Percentiles rank a stretch among this genome's conserved stretches.
Evolutionary conservation across 352 stramenopile genomes (phyloP).

Genomic region (Globisporangium nagaii): DNA sequence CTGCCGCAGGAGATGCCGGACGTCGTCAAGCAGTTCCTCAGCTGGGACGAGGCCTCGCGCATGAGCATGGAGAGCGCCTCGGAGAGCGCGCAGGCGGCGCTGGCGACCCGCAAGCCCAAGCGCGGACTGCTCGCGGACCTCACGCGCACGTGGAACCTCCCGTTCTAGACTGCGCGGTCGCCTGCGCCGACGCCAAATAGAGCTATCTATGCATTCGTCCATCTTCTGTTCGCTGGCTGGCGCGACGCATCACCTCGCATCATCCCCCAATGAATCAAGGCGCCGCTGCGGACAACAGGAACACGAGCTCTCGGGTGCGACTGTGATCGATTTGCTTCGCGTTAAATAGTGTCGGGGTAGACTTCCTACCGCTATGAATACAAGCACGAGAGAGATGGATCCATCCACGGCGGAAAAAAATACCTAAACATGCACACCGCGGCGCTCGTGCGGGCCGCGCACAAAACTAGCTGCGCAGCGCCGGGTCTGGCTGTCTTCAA

Average conservation of each 20-base stretch:
- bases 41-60: slow-evolving; percentile 25
- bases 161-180: too few relatives aligned
- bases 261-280: too few relatives aligned
- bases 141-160: slow-evolving; percentile 14
- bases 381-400: neutral
- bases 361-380: neutral
- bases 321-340: slow-evolving; percentile 1
- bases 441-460: neutral
- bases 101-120: slow-evolving; percentile 2
- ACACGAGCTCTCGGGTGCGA: neutral
- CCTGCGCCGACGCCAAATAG: too few relatives aligned
- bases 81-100: neutral
- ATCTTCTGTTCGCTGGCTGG: too few relatives aligned
- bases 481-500: neutral
- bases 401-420: neutral
- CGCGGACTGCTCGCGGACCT: slow-evolving; percentile 5
- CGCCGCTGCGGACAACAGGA: too few relatives aligned
- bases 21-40: slow-evolving; percentile 34
- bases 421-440: slow-evolving; percentile 5
- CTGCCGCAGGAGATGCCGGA: slow-evolving; percentile 31
- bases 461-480: neutral
- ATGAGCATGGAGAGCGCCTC: slow-evolving; percentile 10
- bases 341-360: slow-evolving; percentile 1
- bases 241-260: too few relatives aligned
- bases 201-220: too few relatives aligned